A percentile compares a stretch with the other conserved stretches of the same genome.
These are phyloP conservation scores for Neoscytalidium dimidiatum DNA, from an alignment of 2,329 filamentous ascomycete genomes.

Conservation along the genomic window DNA sequence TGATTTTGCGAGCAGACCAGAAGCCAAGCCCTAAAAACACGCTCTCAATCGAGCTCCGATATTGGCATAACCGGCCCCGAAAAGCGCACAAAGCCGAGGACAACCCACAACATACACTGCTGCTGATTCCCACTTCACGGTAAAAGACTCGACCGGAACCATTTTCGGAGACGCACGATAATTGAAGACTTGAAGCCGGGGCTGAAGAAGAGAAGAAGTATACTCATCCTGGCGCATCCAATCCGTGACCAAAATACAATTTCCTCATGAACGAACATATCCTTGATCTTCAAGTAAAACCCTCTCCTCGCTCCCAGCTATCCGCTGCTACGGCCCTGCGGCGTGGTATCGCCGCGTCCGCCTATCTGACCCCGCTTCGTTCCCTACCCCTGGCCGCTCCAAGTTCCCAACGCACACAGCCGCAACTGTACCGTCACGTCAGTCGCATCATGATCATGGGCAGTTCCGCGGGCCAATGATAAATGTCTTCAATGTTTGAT, in stretches of 20 bases:
- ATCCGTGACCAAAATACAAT: conserved; percentile 6
- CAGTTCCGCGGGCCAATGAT: conserved; percentile 16
- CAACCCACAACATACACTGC: neutral
- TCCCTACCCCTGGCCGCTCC: neutral
- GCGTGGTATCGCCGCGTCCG: neutral
- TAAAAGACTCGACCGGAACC: neutral
- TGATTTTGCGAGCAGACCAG: neutral
- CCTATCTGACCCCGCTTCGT: neutral
- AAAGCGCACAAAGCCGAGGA: too few species aligned
- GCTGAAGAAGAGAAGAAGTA: conserved; percentile 12
- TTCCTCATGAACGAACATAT: conserved; percentile 17
- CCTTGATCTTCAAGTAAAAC: neutral
- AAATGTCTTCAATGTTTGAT: conserved; percentile 21
- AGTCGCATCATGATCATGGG: conserved; percentile 19
- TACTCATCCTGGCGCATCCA: conserved; percentile 17
- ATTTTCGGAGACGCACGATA: neutral
- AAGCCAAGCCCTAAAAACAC: neutral
- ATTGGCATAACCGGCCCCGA: too few species aligned
- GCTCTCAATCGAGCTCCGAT: neutral
- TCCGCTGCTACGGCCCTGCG: neutral
- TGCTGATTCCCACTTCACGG: neutral
- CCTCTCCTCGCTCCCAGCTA: neutral
- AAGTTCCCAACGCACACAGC: conserved; percentile 15
- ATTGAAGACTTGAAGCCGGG: conserved; percentile 6
- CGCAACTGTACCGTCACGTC: conserved; percentile 18